A percentile compares a stretch with the other conserved stretches of the same genome.
phyloP scores from a whole-genome alignment of 2,329 filamentous ascomycete genomes.

The Akanthomyces lecanii region DNA sequence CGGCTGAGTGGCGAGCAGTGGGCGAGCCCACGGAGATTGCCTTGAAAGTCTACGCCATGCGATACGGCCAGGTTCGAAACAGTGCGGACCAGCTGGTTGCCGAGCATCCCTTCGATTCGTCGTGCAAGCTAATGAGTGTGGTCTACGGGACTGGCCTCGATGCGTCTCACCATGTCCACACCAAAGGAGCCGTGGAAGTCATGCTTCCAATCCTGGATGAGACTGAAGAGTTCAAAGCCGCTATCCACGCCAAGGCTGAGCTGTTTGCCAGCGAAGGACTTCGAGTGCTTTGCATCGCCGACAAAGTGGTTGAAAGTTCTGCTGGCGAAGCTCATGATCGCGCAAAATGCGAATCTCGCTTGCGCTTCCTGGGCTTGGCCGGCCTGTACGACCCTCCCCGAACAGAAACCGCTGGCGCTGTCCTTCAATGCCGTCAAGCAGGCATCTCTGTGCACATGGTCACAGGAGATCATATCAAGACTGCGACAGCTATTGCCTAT shows the following conservation, averaged over 20 bases:
- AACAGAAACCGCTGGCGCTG: conserved; percentile 58
- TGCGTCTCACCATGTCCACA: conserved; percentile 42
- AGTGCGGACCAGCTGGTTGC: conserved; percentile 47
- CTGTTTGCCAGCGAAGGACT: conserved; percentile 59
- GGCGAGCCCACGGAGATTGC: conserved; percentile 72
- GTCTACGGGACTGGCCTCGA: conserved; percentile 46
- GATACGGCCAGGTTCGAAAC: conserved; percentile 53
- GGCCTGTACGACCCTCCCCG: conserved; percentile 71
- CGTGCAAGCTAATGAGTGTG: conserved; percentile 71
- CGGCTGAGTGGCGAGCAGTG: conserved; percentile 51
- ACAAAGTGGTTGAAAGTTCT: conserved; percentile 39
- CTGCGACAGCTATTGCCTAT: conserved; percentile 60
- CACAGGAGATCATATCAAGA: conserved; percentile 65
- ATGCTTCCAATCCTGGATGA: conserved; percentile 49
- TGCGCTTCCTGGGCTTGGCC: conserved; percentile 65
- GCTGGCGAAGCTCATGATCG: conserved; percentile 43
- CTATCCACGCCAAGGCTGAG: conserved; percentile 48
- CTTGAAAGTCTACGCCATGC: conserved; percentile 67
- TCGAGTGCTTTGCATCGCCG: conserved; percentile 64
- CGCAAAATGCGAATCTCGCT: conserved; percentile 48
- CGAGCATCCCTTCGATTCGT: conserved; percentile 70
- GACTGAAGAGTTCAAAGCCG: conserved; percentile 41
- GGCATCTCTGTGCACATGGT: conserved; percentile 67
- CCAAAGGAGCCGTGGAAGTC: conserved; percentile 57
- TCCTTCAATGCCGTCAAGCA: conserved; percentile 54